Conservation (phyloP, 352 stramenopile genomes). For the Phytophthora sp. region DNA sequence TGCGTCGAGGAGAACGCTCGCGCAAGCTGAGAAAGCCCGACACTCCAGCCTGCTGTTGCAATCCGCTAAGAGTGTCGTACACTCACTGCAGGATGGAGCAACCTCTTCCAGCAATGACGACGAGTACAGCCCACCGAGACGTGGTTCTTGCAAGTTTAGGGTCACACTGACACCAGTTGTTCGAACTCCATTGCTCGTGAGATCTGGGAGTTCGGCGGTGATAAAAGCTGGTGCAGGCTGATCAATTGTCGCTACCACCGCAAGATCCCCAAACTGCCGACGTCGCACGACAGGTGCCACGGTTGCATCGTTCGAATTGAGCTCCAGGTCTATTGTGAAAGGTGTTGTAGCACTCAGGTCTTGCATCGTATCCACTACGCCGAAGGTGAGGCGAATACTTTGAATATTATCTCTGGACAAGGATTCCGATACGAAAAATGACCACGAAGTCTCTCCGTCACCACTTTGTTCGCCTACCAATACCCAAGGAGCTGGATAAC, state of each 20-base stretch:
- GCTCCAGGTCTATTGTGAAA: constrained; percentile 18
- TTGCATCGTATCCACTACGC: constrained; percentile 4
- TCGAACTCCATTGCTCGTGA: not conserved
- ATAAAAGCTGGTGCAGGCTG: constrained; percentile 10
- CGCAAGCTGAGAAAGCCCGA: constrained; percentile 15
- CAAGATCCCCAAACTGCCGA: constrained; percentile 5
- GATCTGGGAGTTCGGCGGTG: constrained; percentile 4
- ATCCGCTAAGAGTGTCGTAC: not conserved
- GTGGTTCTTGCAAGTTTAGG: constrained; percentile 9
- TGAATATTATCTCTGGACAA: not conserved
- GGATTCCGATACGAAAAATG: not conserved
- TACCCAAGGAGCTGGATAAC: constrained; percentile 19
- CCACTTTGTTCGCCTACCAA: not conserved
- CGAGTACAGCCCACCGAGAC: constrained; percentile 19
- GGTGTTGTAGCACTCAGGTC: not conserved
- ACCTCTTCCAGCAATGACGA: not conserved
- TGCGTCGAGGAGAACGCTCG: constrained; percentile 4
- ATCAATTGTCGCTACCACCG: not conserved
- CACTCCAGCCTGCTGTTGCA: constrained; percentile 16
- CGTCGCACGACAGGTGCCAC: constrained; percentile 2
- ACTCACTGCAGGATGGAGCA: constrained; percentile 1
- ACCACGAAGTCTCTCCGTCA: constrained; percentile 3
- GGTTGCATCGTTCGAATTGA: not conserved
- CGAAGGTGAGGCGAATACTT: constrained; percentile 16
- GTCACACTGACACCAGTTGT: constrained; percentile 1